A percentile compares a stretch with the other conserved stretches of the same genome.
Evolutionary conservation across 164 flowering plant species (phyloP).

Genomic region (Paratinospora sagittata): DNA sequence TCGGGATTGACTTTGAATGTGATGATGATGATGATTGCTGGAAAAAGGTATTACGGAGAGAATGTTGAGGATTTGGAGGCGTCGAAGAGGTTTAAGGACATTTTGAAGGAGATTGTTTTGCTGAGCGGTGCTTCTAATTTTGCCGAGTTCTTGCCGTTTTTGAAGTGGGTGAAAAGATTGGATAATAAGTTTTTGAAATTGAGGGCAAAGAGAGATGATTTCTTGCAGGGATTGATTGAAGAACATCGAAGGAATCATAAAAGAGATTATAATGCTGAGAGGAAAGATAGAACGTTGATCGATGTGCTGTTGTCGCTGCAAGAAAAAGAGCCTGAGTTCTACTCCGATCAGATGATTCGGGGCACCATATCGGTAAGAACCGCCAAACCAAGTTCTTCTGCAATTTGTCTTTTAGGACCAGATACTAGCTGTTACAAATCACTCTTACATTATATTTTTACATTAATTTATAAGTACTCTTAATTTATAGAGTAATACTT

Average conservation of each 20-base stretch:
- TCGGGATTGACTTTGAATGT: no score
- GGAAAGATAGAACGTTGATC: neutral
- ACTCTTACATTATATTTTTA: no score
- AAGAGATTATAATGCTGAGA: neutral
- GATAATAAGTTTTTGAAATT: slow-evolving; percentile 26
- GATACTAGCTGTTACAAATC: no score
- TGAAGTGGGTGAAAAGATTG: slow-evolving; percentile 16
- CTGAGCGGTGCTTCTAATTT: slow-evolving; percentile 12
- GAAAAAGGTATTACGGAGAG: no score
- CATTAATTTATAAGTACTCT: no score
- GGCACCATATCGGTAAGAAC: slow-evolving; percentile 8
- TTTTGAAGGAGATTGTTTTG: slow-evolving; percentile 14
- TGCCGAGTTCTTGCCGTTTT: slow-evolving; percentile 30
- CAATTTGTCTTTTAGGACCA: no score
- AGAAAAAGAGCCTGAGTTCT: slow-evolving; percentile 8
- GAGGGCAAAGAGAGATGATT: slow-evolving; percentile 27
- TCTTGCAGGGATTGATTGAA: slow-evolving; percentile 39
- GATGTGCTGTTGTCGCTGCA: slow-evolving; percentile 3
- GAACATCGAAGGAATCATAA: slow-evolving; percentile 15
- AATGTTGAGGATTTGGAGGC: slow-evolving; percentile 26
- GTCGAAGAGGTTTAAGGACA: slow-evolving; percentile 21
- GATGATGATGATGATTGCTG: no score
- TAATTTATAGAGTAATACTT: no score
- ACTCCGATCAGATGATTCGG: slow-evolving; percentile 8
- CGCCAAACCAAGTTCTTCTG: no score